A percentile compares a stretch with the other conserved stretches of the same genome.
phyloP scores from a whole-genome alignment of 73 alveolate species.

The Blepharisma stoltei region DNA sequence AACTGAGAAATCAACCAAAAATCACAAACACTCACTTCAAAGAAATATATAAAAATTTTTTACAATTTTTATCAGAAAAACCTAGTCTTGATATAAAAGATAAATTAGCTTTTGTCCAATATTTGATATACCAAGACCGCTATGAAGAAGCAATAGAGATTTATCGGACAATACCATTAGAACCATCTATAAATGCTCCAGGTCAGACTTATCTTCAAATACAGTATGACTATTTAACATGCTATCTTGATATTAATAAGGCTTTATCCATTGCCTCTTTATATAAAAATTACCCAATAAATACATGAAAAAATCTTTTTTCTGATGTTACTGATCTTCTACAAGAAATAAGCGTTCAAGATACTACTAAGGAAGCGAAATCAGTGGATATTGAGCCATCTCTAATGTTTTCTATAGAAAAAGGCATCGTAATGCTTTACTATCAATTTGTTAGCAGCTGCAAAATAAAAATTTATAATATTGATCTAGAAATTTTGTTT shows the following conservation, averaged over 20 bases:
- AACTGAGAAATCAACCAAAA: conserved; percentile 55
- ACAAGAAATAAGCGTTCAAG: conserved; percentile 70
- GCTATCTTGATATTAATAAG: conserved; percentile 70
- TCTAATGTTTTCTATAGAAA: conserved; percentile 52
- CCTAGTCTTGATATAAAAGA: conserved; percentile 33
- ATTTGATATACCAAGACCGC: conserved; percentile 43
- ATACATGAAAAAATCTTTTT: conserved; percentile 75
- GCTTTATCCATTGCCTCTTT: conserved; percentile 70
- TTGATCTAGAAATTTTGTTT: conserved; percentile 83
- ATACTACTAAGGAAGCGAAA: conserved; percentile 25
- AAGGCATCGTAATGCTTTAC: conserved; percentile 57
- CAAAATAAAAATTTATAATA: conserved; percentile 66
- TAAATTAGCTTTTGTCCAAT: conserved; percentile 37
- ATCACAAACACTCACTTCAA: conserved; percentile 38
- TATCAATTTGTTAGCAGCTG: conserved; percentile 57
- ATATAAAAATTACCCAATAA: conserved; percentile 76
- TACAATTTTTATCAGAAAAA: conserved; percentile 36
- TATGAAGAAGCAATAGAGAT: conserved; percentile 47
- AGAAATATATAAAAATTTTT: conserved; percentile 33
- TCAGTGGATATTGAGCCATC: conserved; percentile 54
- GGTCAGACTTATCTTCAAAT: conserved; percentile 35
- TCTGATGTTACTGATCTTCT: conserved; percentile 67
- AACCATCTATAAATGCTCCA: neutral
- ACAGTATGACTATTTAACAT: conserved; percentile 63
- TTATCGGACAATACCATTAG: conserved; percentile 25